Evolutionary conservation across 139 green algal species (phyloP).

Genomic region (Coccomyxa sp.): DNA sequence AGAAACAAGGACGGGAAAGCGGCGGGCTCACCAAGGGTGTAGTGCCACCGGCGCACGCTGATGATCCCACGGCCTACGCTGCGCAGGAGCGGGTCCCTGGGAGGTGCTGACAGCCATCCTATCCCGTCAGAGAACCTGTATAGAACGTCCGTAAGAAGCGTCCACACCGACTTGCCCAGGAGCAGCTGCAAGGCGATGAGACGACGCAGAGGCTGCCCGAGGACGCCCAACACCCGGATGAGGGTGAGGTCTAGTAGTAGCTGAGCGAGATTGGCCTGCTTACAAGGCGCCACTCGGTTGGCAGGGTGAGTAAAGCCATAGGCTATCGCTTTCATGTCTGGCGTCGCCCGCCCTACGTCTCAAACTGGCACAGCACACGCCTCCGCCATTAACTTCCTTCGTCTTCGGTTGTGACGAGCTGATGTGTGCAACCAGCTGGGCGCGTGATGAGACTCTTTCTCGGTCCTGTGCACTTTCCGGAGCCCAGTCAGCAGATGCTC

Average conservation of each 20-base stretch:
- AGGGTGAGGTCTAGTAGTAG: slow-evolving; percentile 11
- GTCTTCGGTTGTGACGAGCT: no score
- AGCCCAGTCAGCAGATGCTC: no score
- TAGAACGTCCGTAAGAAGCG: slow-evolving; percentile 31
- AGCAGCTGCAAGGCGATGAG: slow-evolving; percentile 13
- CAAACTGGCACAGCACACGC: no score
- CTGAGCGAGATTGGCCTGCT: not conserved
- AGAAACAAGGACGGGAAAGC: not conserved
- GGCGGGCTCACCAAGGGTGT: slow-evolving; percentile 49
- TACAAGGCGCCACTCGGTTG: not conserved
- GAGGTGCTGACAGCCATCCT: slow-evolving; percentile 53
- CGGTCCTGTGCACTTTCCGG: no score
- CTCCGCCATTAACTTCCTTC: no score
- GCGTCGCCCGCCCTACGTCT: no score
- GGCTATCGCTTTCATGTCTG: not conserved
- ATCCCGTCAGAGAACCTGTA: slow-evolving; percentile 29
- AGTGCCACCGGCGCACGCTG: slow-evolving; percentile 58
- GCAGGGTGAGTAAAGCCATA: not conserved
- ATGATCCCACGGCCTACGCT: slow-evolving; percentile 18
- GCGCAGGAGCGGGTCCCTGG: slow-evolving; percentile 18
- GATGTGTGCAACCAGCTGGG: no score
- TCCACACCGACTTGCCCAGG: slow-evolving; percentile 10
- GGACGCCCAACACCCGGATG: not conserved
- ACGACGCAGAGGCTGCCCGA: slow-evolving; percentile 15
- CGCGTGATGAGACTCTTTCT: no score